Evolutionary conservation across 2,329 filamentous ascomycete genomes (phyloP).

Genomic region (Huntiella savannae): DNA sequence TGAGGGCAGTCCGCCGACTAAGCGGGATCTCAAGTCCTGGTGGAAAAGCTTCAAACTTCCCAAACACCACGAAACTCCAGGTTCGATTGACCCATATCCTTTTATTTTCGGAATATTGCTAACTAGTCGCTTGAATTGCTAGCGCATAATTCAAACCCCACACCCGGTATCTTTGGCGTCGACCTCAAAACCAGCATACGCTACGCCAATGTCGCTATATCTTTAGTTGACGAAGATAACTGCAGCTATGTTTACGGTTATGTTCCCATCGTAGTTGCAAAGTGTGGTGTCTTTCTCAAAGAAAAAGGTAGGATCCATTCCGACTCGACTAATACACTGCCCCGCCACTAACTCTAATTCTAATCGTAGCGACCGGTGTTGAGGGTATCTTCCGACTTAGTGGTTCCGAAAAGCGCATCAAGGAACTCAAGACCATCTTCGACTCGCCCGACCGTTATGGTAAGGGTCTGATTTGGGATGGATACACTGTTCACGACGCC

Average conservation of each 20-base stretch:
- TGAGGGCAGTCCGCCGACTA: slow-evolving; percentile 30
- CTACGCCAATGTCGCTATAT: slow-evolving; percentile 96
- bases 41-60: slow-evolving; percentile 86
- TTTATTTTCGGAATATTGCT: neutral
- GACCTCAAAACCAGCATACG: slow-evolving; percentile 86
- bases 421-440: slow-evolving; percentile 80
- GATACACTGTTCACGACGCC: slow-evolving; percentile 95
- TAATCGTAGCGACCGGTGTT: slow-evolving; percentile 59
- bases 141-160: slow-evolving; percentile 14
- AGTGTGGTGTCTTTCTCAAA: slow-evolving; percentile 92
- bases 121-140: neutral
- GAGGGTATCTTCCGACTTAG: slow-evolving; percentile 94
- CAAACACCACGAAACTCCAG: slow-evolving; percentile 26
- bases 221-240: slow-evolving; percentile 76
- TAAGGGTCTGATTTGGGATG: slow-evolving; percentile 91
- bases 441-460: slow-evolving; percentile 90
- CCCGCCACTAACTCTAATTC: slow-evolving; percentile 14
- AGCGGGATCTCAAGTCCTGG: slow-evolving; percentile 82
- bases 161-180: slow-evolving; percentile 79
- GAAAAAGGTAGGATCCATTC: slow-evolving; percentile 60
- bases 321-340: neutral
- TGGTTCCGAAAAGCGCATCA: slow-evolving; percentile 94
- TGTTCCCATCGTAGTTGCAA: slow-evolving; percentile 93
- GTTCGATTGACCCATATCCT: slow-evolving; percentile 14
- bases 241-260: slow-evolving; percentile 97